phyloP scores from a whole-genome alignment of 495 filamentous ascomycete species.

The Penicillium lagena region DNA sequence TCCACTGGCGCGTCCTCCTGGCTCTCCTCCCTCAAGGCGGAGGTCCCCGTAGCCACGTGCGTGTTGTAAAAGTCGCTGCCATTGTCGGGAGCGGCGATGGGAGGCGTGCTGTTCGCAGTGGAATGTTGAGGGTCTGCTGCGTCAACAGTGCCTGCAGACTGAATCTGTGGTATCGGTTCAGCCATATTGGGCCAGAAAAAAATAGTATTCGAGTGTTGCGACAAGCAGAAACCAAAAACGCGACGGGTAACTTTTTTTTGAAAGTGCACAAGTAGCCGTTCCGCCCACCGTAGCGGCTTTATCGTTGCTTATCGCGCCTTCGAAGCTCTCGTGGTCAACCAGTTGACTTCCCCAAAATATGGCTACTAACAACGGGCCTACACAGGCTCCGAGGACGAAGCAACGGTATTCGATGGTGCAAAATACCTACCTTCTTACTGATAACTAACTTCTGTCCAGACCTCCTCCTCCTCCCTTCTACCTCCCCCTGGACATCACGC shows the following conservation, averaged over 20 bases:
- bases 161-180: constrained; percentile 16
- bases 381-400: constrained; percentile 17
- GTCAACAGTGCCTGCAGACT: constrained; percentile 9
- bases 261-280: constrained; percentile 28
- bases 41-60: constrained; percentile 22
- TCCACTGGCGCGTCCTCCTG: neutral
- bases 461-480: constrained; percentile 52
- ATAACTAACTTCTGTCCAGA: constrained; percentile 11
- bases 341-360: too few species aligned
- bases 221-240: constrained; percentile 23
- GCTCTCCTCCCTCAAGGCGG: constrained; percentile 2
- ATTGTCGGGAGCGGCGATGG: constrained; percentile 29
- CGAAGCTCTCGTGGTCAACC: neutral
- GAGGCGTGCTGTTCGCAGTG: constrained; percentile 27
- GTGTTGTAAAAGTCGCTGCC: constrained; percentile 41
- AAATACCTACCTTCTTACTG: too few species aligned
- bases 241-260: constrained; percentile 25
- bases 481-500: constrained; percentile 64
- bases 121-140: constrained; percentile 17
- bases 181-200: constrained; percentile 30
- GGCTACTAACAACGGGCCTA: neutral
- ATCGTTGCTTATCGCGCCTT: constrained; percentile 6
- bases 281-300: constrained; percentile 25
- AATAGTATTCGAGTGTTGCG: constrained; percentile 1
- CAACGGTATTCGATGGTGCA: constrained; percentile 17